Percentiles rank a stretch among this genome's conserved stretches.
Conservation (phyloP, 1,284 basidiomycete species). For the Dichomitus squalens region DNA sequence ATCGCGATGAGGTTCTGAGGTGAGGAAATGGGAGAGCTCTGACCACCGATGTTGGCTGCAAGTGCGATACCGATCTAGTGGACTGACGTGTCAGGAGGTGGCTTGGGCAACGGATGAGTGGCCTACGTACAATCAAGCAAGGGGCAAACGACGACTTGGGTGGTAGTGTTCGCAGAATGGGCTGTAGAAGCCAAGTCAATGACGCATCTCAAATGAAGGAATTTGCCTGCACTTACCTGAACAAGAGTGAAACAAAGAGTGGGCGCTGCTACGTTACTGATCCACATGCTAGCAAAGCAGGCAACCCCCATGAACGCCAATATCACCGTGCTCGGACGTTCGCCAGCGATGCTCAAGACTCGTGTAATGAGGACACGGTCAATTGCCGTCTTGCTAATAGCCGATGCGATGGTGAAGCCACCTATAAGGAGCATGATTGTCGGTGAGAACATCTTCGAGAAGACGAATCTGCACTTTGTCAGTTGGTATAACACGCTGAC, state of each 20-base stretch:
- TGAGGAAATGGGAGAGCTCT: slow-evolving; percentile 92
- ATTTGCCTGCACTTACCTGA: slow-evolving; percentile 48
- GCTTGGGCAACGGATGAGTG: too few relatives aligned
- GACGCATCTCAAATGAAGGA: not conserved
- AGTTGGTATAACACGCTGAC: not conserved
- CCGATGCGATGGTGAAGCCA: slow-evolving; percentile 98
- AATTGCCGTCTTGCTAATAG: slow-evolving; percentile 95
- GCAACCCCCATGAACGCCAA: slow-evolving; percentile 96
- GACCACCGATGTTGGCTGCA: slow-evolving; percentile 98
- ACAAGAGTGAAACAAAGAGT: slow-evolving; percentile 98
- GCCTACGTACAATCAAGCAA: slow-evolving; percentile 79
- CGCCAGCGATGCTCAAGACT: slow-evolving; percentile 89
- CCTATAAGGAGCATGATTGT: slow-evolving; percentile 96
- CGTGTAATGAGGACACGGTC: slow-evolving; percentile 95
- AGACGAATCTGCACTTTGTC: slow-evolving; percentile 57
- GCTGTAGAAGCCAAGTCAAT: slow-evolving; percentile 49
- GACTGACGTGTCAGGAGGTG: too few relatives aligned
- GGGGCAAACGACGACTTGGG: slow-evolving; percentile 87
- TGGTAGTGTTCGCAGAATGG: slow-evolving; percentile 91
- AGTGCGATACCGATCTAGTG: slow-evolving; percentile 91
- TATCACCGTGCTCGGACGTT: slow-evolving; percentile 83
- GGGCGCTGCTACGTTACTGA: slow-evolving; percentile 97
- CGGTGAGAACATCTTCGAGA: slow-evolving; percentile 84
- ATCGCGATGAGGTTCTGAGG: slow-evolving; percentile 98
- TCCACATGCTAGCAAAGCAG: slow-evolving; percentile 99